Evolutionary conservation across 2,329 filamentous ascomycete genomes (phyloP), one percentile per base, ranked within the genome.

Genomic region (Aspergillus floridensis): DNA sequence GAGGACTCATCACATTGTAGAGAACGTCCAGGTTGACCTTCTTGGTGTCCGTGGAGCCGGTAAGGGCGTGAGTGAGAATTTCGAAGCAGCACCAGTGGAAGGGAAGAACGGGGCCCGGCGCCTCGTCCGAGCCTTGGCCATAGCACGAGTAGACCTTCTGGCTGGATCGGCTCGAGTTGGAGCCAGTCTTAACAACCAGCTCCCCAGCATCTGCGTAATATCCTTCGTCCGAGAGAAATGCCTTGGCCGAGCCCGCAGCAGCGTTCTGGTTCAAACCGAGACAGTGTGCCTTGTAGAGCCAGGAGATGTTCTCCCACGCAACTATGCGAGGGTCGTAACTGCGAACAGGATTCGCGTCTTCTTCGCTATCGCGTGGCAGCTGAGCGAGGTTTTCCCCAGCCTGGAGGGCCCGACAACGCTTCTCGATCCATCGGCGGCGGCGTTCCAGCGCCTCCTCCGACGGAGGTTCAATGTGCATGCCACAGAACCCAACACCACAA

Each of bases 71-170:
- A 5, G 63, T 59, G 4, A 67, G 57, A 19, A 67, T 66, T 52
- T 67, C 64, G 46, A 63, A 63, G 35, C 65, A 67, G 57, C 62
- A 63, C 59, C 62, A 62, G 31, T 67, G 65, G 51, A 67, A 67
- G 7, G 65, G 65, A 19, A 67, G 47, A 12, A 66, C 65, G 2
- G 65, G 63, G n/a, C 65, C 65, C 10, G 62, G 54, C 1, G 59
- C 59, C 3, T 66, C 64, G 19, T 66, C 62, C 10, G 64, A 62
- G 2, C 64, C 64, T 21, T 61, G 53, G 49, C 61, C 62, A 50
- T 67, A 67, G 56, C 65, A 66, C 5, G 38, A 44, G 5, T 44
- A 44, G 38, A 44, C 38, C 19, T 44, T 44, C 16, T 44, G 38
- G 6, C 12, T 44, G 4, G 38, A 44, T 44, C 38, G 32, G 14